Evolutionary conservation across 306 rosid species (phyloP).

Genomic region (Fragaria vesca): DNA sequence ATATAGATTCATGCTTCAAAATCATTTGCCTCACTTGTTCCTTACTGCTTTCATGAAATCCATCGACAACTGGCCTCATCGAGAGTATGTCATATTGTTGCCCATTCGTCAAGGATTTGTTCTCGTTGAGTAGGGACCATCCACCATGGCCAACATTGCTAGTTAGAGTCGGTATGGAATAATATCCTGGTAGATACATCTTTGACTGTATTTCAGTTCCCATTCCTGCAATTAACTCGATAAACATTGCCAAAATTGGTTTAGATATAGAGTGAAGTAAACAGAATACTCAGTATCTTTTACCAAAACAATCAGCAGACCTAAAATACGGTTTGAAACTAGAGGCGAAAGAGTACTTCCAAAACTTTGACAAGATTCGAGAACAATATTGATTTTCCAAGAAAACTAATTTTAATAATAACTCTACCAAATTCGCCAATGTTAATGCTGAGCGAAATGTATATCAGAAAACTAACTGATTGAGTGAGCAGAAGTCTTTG

Average conservation of each 20-base stretch:
- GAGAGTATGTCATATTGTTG: slow-evolving; percentile 23
- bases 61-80: slow-evolving; percentile 1
- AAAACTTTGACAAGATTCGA: not conserved
- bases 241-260: not conserved
- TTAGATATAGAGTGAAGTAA: not conserved
- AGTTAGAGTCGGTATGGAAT: slow-evolving; percentile 21
- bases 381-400: not conserved
- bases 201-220: slow-evolving; percentile 38
- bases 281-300: not conserved
- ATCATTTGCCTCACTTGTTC: slow-evolving; percentile 35
- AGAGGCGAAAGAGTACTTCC: not conserved
- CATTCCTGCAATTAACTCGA: slow-evolving; percentile 34
- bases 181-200: slow-evolving; percentile 34
- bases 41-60: slow-evolving; percentile 20
- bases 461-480: not conserved
- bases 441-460: not conserved
- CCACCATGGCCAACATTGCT: slow-evolving; percentile 17
- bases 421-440: not conserved
- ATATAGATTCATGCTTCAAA: slow-evolving; percentile 36
- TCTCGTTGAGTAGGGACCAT: slow-evolving; percentile 27
- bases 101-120: slow-evolving; percentile 19
- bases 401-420: not conserved
- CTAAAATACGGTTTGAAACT: not conserved
- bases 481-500: not conserved
- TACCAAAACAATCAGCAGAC: not conserved